phyloP scores from a whole-genome alignment of 225 moss, liverwort and hornwort species.

The Ulota crispa region DNA sequence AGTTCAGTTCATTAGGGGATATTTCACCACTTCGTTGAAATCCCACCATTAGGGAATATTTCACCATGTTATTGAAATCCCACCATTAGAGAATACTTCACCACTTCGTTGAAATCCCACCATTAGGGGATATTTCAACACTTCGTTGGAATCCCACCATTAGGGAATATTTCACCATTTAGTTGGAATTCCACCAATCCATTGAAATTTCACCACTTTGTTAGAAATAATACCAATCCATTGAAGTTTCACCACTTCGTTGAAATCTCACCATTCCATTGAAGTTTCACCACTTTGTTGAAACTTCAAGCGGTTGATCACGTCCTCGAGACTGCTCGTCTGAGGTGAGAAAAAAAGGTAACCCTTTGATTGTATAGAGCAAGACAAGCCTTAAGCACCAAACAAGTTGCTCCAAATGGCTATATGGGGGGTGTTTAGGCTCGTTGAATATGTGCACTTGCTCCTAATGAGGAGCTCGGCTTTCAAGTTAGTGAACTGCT shows the following conservation, averaged over 20 bases:
- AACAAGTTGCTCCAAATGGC: neutral
- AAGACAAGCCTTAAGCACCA: neutral
- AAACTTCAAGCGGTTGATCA: neutral
- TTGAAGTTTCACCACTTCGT: neutral
- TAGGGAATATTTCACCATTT: slow-evolving; percentile 20
- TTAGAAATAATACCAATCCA: too few species aligned
- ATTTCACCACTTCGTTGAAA: slow-evolving; percentile 31
- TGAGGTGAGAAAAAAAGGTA: slow-evolving; percentile 1
- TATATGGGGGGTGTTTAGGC: neutral
- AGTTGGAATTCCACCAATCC: slow-evolving; percentile 7
- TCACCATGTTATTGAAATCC: too few species aligned
- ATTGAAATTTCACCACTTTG: neutral
- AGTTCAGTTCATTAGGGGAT: neutral
- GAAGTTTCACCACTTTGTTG: too few species aligned
- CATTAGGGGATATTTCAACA: too few species aligned
- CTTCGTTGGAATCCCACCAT: too few species aligned
- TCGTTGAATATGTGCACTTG: neutral
- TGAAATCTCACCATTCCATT: neutral
- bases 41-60: neutral
- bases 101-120: slow-evolving; percentile 22
- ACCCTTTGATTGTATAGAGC: neutral
- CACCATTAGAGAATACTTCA: slow-evolving; percentile 4
- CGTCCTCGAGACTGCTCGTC: neutral
- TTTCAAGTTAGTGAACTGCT: neutral
- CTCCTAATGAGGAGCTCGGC: neutral